Percentiles rank a stretch among this genome's conserved stretches.
phyloP scores from a whole-genome alignment of 257 asterid genomes.

The Capsicum baccatum region DNA sequence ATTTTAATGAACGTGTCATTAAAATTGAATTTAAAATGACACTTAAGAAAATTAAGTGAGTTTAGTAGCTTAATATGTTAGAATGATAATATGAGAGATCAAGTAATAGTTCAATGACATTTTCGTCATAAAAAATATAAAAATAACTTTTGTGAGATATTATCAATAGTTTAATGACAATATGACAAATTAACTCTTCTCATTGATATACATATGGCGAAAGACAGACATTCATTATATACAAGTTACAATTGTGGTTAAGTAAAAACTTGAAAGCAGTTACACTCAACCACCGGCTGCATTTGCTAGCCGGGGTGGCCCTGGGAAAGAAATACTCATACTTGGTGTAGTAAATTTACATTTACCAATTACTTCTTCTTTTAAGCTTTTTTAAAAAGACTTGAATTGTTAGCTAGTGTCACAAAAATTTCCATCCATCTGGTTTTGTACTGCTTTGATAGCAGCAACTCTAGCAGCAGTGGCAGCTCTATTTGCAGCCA shows the following conservation, averaged over 20 bases:
- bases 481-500: conserved; percentile 70
- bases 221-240: conserved; percentile 37
- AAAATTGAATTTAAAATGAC: too few species aligned
- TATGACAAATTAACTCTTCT: background rate
- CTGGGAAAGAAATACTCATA: background rate
- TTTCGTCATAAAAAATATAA: too few species aligned
- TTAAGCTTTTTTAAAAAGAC: background rate
- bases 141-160: too few species aligned
- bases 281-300: conserved; percentile 53
- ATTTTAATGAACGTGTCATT: too few species aligned
- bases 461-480: conserved; percentile 72
- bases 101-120: too few species aligned
- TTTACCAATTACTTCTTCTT: conserved; percentile 4
- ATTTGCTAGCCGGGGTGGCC: conserved; percentile 47
- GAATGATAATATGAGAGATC: too few species aligned
- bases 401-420: conserved; percentile 35
- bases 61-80: too few species aligned
- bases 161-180: too few species aligned
- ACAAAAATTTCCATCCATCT: conserved; percentile 54
- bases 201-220: conserved; percentile 40
- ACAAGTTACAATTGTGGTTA: conserved; percentile 48
- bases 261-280: conserved; percentile 32
- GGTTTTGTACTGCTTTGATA: conserved; percentile 58
- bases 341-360: conserved; percentile 39
- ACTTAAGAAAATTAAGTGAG: too few species aligned